Base-by-base conservation (phyloP, 768 basidiomycete genomes). In the Serendipita sp. region DNA sequence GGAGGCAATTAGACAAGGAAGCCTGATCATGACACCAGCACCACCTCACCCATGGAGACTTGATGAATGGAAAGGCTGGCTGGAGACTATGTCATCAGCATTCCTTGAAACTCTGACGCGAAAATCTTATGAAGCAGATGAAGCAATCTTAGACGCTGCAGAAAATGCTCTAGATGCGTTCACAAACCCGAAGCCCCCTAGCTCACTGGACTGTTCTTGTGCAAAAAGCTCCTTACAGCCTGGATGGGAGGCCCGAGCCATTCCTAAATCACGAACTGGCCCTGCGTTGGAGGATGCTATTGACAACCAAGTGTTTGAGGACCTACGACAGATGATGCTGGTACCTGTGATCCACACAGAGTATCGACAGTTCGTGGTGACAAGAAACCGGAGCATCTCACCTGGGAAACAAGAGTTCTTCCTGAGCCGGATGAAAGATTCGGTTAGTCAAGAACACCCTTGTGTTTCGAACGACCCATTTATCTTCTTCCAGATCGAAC, bases 331-430 rank as follows among this genome's bases (percentile, higher is more conserved):
- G 27, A 40, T 55, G 37, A 55, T 58, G 53, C 15, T 37, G 15
- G 27, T 40, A 3, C 53, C 53, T 11, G 46, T 45, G 11, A 15
- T 64, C 23, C 53, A 55, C n/a, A 58, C 53, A 18, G 40, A 46
- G 18, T 64, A 64, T 55, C 64, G 64, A 15, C 23, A 46, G 36
- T 64, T 64, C 27, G 53, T 64, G 8, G 43, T 60, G 55, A 33
- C 55, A 23, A 36, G 18, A 29, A 60, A 36, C 8, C 16, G 55
- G 31, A 27, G 8, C 27, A 60, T 27, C 34, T 10, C 16, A 33
- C n/a, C 11, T 29, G 34, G 33, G 55, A 6, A 40, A 13, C 40
- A 13, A 40, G 6, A 5, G 40, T 13, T 40, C 13, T 40, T 40
- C 13, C 13, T 40, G 40, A 40, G 40, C 13, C 40, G 40, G 40